Base-by-base conservation (phyloP, 129 eudicot species). In the Solidago caesia region DNA sequence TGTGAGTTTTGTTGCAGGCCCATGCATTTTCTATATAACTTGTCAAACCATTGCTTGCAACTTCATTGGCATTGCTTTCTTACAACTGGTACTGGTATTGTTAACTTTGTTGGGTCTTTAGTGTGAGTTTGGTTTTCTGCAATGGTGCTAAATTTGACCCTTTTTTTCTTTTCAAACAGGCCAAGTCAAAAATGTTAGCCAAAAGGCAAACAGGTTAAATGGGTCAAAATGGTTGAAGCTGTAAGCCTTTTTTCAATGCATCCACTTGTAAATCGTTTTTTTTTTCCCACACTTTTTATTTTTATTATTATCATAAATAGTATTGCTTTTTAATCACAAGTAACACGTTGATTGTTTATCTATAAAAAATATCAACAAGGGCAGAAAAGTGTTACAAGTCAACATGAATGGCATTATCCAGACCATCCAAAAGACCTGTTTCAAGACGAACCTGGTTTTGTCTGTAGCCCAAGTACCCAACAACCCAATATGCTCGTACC, bases 11-110 rank as follows among this genome's bases (percentile, higher is more conserved):
- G n/a, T n/a, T n/a, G 66, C 99, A 91, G 80, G 97, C 99, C 52
- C 99, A 95, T 87, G 96, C 94, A 48, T 95, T 95, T 77, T 95
- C 99, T 70, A 85, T 95, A 77, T 95, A 95, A 82, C 99, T 95
- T 59, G 80, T 80, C 65, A 97, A 95, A 67, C 99, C 99, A 16
- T 82, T 95, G 71, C 85, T 91, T 75, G 97, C 99, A 6, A 91
- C 99, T 78, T 95, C 99, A 64, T 78, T 95, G 77, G 99, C 94
- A 0, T 89, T 95, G 67, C 96, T 95, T 68, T 89, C 97, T 82
- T 95, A 80, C 82, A 95, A 95, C 82, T 95, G 99, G 99, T 95
- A 90, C 63, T 60, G 3, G 2, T 29, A 29, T 72, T 66, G 27
- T 73, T 12, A 29, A 45, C 5, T 12, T 7, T 26, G 0, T 11